These are phyloP conservation scores for Zea luxurians DNA, from an alignment of 176 grass and related monocot genomes.

Conservation along the genomic window DNA sequence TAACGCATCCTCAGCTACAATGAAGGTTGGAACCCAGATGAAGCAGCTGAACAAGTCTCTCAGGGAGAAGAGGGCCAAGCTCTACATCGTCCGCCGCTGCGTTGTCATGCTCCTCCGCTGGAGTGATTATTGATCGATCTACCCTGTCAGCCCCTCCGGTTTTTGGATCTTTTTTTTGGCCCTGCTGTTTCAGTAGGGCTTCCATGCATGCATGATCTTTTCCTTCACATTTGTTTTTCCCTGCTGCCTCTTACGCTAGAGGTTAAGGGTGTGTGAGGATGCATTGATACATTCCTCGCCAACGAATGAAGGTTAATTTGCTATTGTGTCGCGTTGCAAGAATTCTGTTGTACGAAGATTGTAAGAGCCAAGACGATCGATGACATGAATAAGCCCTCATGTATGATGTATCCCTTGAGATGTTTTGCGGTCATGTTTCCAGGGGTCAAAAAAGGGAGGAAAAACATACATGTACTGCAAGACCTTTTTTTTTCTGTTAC, in stretches of 20 bases:
- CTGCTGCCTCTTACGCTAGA: neutral
- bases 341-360: neutral
- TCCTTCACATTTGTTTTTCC: conserved; percentile 28
- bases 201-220: neutral
- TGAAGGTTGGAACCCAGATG: conserved; percentile 43
- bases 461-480: neutral
- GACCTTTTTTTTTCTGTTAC: neutral
- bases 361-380: neutral
- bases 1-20: neutral
- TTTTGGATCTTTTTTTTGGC: conserved; percentile 50
- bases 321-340: neutral
- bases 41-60: conserved; percentile 49
- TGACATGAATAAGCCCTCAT: neutral
- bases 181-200: neutral
- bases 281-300: conserved; percentile 22
- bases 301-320: conserved; percentile 29
- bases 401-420: neutral
- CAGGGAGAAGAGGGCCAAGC: conserved; percentile 49
- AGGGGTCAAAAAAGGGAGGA: neutral
- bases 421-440: neutral
- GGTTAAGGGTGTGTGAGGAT: conserved; percentile 19
- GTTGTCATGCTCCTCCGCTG: conserved; percentile 49
- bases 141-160: neutral
- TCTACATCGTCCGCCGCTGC: conserved; percentile 51
- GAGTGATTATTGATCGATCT: conserved; percentile 48